Base-by-base conservation (phyloP, 2,329 filamentous ascomycete genomes). In the Phaeomoniella chlamydospora region DNA sequence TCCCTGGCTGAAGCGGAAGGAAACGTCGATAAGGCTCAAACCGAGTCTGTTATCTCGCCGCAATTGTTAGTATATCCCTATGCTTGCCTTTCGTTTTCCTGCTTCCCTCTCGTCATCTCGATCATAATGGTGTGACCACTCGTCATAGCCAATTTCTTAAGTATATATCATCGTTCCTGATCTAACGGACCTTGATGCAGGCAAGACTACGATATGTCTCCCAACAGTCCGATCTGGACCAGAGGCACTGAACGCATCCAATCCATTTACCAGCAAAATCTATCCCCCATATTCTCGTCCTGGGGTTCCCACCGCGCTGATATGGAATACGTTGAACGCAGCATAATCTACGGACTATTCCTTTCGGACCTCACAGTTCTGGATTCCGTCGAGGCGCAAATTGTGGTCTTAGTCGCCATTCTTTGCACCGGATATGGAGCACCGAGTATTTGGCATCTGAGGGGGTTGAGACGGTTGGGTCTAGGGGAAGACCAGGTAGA, bases 281-380 rank as follows among this genome's bases (percentile, higher is more conserved):
- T 54, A 3, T 45, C 46, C n/a, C 48, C 44, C 2, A 55, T 56
- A 33, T 52, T 54, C 37, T 22, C 37, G 15, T 44, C 44, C 4
- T 55, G 52, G 49, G 53, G 53, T 19, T 44, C 45, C 4, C 46
- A 52, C 40, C 45, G 42, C 4, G 31, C 35, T 14, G 54, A 61
- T 18, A 85, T 93, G 53, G 65, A 72, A 6, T 77, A 74, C 49
- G 70, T 92, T 58, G 81, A 86, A 55, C 66, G 83, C 35, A 80
- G 80, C 13, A 72, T 80, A 11, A 75, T 72, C 2, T 93, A 93
- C 61, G 62, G 62, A 10, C 45, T 71, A 49, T 66, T 70, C 35
- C 49, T 65, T 33, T 57, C 56, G 11, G 62, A 65, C 45, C 54
- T 61, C 12, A 49, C 53, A 31, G 47, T 59, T 5, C 40, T 64